These are phyloP conservation scores for Nakazawaea peltata DNA, from an alignment of 805 yeast genomes.

Conservation along the genomic window DNA sequence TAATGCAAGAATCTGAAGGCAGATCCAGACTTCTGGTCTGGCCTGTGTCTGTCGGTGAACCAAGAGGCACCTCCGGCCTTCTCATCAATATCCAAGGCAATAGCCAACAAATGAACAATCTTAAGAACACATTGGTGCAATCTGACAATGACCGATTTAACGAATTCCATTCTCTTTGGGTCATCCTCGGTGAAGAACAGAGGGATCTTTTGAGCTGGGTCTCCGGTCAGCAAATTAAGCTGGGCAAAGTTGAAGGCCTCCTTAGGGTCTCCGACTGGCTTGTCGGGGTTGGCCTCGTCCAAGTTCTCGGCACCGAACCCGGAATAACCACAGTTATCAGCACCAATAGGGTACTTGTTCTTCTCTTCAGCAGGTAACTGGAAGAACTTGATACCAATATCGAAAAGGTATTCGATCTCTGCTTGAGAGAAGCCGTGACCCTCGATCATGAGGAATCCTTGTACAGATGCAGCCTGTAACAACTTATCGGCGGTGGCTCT, in stretches of 20 bases:
- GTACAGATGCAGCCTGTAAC: conserved; percentile 41
- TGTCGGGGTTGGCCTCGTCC: conserved; percentile 25
- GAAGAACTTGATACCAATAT: conserved; percentile 20
- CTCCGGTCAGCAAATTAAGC: conserved; percentile 43
- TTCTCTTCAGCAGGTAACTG: conserved; percentile 22
- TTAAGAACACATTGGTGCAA: conserved; percentile 40
- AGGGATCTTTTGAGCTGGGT: conserved; percentile 38
- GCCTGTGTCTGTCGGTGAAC: conserved; percentile 55
- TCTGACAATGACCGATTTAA: conserved; percentile 32
- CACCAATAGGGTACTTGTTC: conserved; percentile 25
- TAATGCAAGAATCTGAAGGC: conserved; percentile 66
- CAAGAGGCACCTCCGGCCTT: conserved; percentile 44
- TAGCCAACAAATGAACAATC: conserved; percentile 49
- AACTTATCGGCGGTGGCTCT: conserved; percentile 41
- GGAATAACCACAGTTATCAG: conserved; percentile 39
- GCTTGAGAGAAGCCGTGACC: conserved; percentile 38
- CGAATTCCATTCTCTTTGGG: conserved; percentile 20
- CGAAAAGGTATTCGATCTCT: conserved; percentile 32
- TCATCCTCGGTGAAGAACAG: conserved; percentile 36
- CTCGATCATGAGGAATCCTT: conserved; percentile 42
- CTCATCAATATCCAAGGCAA: conserved; percentile 55
- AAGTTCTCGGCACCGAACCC: conserved; percentile 34
- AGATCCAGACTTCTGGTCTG: conserved; percentile 46
- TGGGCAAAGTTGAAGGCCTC: conserved; percentile 57
- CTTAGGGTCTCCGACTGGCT: conserved; percentile 38